Base-by-base conservation (phyloP, 345 rosid genomes). In the Brassica cretica region DNA sequence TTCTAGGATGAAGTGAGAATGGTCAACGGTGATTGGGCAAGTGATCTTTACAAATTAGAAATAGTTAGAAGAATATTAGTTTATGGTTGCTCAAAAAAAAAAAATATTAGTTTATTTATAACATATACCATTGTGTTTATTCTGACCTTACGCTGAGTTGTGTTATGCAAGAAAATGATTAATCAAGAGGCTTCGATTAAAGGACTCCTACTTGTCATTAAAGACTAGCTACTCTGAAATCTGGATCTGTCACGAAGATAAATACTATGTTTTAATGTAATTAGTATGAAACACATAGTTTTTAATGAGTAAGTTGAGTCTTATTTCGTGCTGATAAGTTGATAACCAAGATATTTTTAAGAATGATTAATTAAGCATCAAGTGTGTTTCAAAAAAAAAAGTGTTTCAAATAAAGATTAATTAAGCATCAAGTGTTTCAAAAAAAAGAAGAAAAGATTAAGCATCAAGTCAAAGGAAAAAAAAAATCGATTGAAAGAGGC, bases 141-240 rank as follows among this genome's bases (percentile, higher is more conserved):
- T 68, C 27, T 68, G 69, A 55, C 64, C 71, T 73, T 62, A 62
- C 63, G 61, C 35, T 68, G 75, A 79, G 75, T 63, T 79, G 82
- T 79, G 10, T 35, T 51, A 19, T 0, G 51, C 51, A 44, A 44
- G 51, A 44, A 73, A 62, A 51, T 79, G 64, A 18, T 62, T 46
- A 74, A 62, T 12, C 24, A 25, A 37, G 14, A 14, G 60, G 53
- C 66, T 61, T 79, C 49, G 70, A 79, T 74, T 63, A 68, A 79
- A 7, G 82, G 71, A 53, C 35, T 74, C 12, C 51, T 53, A 79
- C 46, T 61, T 73, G 61, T 67, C 55, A 44, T 59, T 66, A 11
- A 59, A 25, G 68, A 66, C 73, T n/a, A 41, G 66, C 73, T n/a
- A 41, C 64, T 62, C 44, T 33, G 60, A 59, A 51, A 60, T 66